A percentile compares a stretch with the other conserved stretches of the same genome.
phyloP scores from a whole-genome alignment of 2,329 filamentous ascomycete species.

The Phymatotrichopsis omnivora region DNA sequence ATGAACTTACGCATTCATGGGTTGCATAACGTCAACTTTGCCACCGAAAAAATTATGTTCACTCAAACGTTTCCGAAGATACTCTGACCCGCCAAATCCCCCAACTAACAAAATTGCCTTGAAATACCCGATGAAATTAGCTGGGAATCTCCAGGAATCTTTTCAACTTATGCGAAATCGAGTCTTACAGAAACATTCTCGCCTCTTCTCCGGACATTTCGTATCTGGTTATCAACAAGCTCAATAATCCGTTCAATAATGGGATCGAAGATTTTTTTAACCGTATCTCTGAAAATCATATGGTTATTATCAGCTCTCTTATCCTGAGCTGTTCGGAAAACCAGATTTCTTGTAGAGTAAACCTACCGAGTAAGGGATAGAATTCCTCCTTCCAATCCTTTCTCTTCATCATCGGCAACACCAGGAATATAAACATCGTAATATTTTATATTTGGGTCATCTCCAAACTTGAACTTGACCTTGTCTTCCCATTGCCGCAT shows the following conservation, averaged over 20 bases:
- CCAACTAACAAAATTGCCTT: conserved; percentile 29
- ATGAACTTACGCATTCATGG: conserved; percentile 17
- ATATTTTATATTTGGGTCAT: too few species aligned
- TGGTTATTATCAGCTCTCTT: too few species aligned
- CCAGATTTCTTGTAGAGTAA: background rate
- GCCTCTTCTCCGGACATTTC: conserved; percentile 48
- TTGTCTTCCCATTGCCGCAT: conserved; percentile 74
- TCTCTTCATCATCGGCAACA: conserved; percentile 63
- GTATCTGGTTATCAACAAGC: conserved; percentile 34
- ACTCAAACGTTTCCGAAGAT: conserved; percentile 38
- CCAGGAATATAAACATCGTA: conserved; percentile 53
- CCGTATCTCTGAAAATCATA: conserved; percentile 19
- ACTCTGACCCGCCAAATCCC: conserved; percentile 29
- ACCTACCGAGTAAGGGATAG: too few species aligned
- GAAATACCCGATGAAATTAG: too few species aligned
- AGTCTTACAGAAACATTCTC: conserved; percentile 43
- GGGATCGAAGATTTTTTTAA: conserved; percentile 57
- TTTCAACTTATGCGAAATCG: too few species aligned
- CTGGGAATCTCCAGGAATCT: too few species aligned
- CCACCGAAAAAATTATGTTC: conserved; percentile 41
- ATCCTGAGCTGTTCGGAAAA: conserved; percentile 1
- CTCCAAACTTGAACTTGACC: conserved; percentile 76
- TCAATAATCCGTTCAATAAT: conserved; percentile 62
- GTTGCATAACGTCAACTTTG: conserved; percentile 10
- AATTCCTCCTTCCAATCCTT: conserved; percentile 65